Percentiles rank a stretch among this genome's conserved stretches.
These are phyloP conservation scores for Harringtonia aguacate DNA, from an alignment of 2,329 filamentous ascomycete genomes.

Conservation along the genomic window DNA sequence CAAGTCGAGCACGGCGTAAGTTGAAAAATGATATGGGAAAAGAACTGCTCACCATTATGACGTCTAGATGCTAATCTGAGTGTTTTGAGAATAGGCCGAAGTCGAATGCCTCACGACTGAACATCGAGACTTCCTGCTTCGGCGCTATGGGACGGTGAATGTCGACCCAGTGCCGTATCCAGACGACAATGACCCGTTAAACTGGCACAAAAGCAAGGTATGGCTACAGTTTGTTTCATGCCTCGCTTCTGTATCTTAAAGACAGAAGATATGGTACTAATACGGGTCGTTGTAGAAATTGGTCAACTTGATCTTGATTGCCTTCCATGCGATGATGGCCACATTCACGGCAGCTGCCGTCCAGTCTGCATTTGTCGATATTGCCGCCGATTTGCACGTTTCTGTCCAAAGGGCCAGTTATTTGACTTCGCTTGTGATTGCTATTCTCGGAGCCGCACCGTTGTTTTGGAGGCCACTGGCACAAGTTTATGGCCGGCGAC, in stretches of 20 bases:
- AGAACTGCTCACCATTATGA: no score
- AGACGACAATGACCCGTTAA: slow-evolving; percentile 6
- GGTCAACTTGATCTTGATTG: slow-evolving; percentile 39
- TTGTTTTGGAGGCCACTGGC: slow-evolving; percentile 47
- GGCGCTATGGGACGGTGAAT: slow-evolving; percentile 4
- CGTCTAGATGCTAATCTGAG: no score
- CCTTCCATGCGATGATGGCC: slow-evolving; percentile 46
- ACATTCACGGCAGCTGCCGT: slow-evolving; percentile 44
- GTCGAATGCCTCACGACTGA: slow-evolving; percentile 2
- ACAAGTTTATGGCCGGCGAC: slow-evolving; percentile 40
- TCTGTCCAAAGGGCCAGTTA: slow-evolving; percentile 39
- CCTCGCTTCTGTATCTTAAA: no score
- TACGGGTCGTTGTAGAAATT: slow-evolving; percentile 29
- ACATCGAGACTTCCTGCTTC: slow-evolving; percentile 4
- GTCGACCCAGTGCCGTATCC: slow-evolving; percentile 6
- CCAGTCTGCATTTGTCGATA: slow-evolving; percentile 41
- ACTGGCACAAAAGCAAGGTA: slow-evolving; percentile 6
- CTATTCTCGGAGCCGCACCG: slow-evolving; percentile 39
- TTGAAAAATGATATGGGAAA: no score
- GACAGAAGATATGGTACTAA: neutral
- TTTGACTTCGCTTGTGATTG: slow-evolving; percentile 44
- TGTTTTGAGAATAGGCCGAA: no score
- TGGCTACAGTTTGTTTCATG: no score
- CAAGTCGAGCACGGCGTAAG: no score
- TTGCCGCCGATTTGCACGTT: slow-evolving; percentile 37